phyloP scores from a whole-genome alignment of 805 yeast genomes.

The Yamadazyma phyllophila region DNA sequence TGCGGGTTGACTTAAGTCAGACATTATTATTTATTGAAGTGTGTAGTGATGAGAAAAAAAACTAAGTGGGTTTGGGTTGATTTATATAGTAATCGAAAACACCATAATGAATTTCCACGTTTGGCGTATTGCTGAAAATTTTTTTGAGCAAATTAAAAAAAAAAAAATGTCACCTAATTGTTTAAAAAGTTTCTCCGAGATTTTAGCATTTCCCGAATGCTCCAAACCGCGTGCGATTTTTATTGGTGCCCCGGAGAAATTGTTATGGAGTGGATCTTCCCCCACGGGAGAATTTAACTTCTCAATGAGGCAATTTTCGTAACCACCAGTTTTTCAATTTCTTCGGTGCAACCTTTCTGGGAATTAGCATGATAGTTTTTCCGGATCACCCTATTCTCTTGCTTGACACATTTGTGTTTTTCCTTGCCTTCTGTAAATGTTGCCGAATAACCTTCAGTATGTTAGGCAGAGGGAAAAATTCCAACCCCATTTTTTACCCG shows the following conservation, averaged over 20 bases:
- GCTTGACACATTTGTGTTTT: no score
- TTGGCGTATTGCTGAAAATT: background rate
- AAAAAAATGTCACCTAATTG: slow-evolving; percentile 4
- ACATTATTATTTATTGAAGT: slow-evolving; percentile 3
- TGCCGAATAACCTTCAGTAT: no score
- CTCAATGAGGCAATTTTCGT: slow-evolving; percentile 2
- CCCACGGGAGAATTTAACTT: slow-evolving; percentile 6
- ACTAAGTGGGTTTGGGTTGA: background rate
- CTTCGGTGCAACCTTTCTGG: slow-evolving; percentile 21
- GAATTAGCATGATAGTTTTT: background rate
- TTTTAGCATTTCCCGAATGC: background rate
- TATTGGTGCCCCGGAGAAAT: slow-evolving; percentile 5
- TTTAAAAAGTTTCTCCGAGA: slow-evolving; percentile 9
- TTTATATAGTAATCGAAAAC: slow-evolving; percentile 1
- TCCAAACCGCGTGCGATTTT: background rate
- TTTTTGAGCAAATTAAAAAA: background rate
- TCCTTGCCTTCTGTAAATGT: no score
- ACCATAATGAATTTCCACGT: background rate
- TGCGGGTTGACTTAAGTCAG: slow-evolving; percentile 7
- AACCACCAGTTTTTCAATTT: slow-evolving; percentile 18
- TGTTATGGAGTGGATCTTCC: background rate
- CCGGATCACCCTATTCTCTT: background rate
- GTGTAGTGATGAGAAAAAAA: background rate
- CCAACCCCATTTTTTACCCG: no score
- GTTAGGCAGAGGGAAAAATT: no score